phyloP scores from a whole-genome alignment of 306 rosid species.

The Styphnolobium japonicum region DNA sequence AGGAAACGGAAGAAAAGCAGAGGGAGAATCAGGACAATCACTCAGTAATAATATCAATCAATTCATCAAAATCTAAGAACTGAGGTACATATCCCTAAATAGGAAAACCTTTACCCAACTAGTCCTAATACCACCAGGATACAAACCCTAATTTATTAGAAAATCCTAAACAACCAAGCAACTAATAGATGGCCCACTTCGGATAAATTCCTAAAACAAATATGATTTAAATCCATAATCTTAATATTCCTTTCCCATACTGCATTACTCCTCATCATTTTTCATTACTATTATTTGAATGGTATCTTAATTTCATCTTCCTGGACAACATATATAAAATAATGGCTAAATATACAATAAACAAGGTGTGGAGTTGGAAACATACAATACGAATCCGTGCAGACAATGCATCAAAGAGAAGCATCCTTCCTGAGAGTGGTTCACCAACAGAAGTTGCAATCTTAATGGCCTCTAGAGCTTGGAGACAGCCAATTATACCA shows the following conservation, averaged over 20 bases:
- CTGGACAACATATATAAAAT: not conserved
- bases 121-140: not conserved
- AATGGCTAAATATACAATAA: not conserved
- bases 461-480: slow-evolving; percentile 97
- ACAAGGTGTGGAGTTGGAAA: slow-evolving; percentile 23
- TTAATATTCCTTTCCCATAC: not conserved
- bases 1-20: too few relatives aligned
- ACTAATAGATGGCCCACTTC: not conserved
- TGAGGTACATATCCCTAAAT: not conserved
- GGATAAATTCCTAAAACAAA: not conserved
- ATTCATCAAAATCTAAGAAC: not conserved
- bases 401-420: slow-evolving; percentile 84
- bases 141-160: not conserved
- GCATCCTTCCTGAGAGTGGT: slow-evolving; percentile 88
- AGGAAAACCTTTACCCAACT: not conserved
- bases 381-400: slow-evolving; percentile 78
- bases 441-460: slow-evolving; percentile 86
- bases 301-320: not conserved
- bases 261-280: not conserved
- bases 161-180: not conserved
- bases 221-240: not conserved
- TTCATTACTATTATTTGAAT: not conserved
- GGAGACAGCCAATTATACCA: slow-evolving; percentile 93
- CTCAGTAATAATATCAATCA: not conserved
- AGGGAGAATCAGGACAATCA: not conserved